phyloP scores from a whole-genome alignment of 2,329 filamentous ascomycete species.

The Xylariales sp. region DNA sequence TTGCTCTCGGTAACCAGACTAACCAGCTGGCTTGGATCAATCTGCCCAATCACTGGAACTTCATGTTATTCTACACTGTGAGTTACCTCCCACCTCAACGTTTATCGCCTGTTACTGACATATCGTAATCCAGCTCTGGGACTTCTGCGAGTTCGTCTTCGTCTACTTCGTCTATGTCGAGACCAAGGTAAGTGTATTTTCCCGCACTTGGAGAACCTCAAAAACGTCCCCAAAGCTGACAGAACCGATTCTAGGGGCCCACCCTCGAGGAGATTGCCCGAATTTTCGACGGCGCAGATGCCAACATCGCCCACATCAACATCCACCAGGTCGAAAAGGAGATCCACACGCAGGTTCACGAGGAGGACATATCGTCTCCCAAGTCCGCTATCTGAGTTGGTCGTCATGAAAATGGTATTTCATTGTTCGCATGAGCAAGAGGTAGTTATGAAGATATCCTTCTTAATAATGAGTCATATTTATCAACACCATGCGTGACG shows the following conservation, averaged over 20 bases:
- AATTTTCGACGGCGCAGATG: conserved; percentile 63
- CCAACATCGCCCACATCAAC: conserved; percentile 48
- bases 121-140: conserved; percentile 41
- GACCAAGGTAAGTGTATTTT: conserved; percentile 44
- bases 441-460: not conserved
- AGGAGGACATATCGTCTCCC: conserved; percentile 26
- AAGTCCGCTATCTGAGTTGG: conserved; percentile 9
- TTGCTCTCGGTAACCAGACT: conserved; percentile 58
- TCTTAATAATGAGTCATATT: not conserved
- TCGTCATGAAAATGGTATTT: not conserved
- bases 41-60: conserved; percentile 57
- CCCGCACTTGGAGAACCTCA: no score
- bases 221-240: not conserved
- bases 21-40: conserved; percentile 60
- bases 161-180: conserved; percentile 66
- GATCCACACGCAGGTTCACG: conserved; percentile 31
- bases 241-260: conserved; percentile 40
- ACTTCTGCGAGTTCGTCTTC: conserved; percentile 54
- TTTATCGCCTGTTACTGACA: conserved; percentile 8
- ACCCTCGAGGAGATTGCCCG: conserved; percentile 67
- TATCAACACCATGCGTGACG: no score
- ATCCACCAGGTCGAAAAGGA: conserved; percentile 53
- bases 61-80: conserved; percentile 61
- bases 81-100: conserved; percentile 16
- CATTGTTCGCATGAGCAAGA: not conserved